A percentile compares a stretch with the other conserved stretches of the same genome.
Evolutionary conservation across 768 basidiomycete genomes (phyloP).

Genomic region (Sarcodon aspratus): DNA sequence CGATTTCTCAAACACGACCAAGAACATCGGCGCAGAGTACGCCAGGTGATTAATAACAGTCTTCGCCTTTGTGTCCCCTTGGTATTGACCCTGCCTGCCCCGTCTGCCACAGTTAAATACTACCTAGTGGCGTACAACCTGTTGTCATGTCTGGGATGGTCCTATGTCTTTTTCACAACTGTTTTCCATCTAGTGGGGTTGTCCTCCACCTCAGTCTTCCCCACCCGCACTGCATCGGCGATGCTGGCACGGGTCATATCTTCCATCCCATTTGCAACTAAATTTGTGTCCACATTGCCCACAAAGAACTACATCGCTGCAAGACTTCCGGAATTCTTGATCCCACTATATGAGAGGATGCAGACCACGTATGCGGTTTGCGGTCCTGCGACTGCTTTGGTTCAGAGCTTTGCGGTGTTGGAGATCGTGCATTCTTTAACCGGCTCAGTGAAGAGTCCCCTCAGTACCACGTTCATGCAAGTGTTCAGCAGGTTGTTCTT

Average conservation of each 20-base stretch:
- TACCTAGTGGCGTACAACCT: conserved; percentile 79
- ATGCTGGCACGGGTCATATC: conserved; percentile 1
- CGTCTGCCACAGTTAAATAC: conserved; percentile 14
- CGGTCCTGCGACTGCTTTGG: conserved; percentile 49
- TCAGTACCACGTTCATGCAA: conserved; percentile 67
- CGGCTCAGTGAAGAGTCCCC: conserved; percentile 70
- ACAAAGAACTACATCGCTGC: no score
- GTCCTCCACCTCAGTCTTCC: conserved; percentile 4
- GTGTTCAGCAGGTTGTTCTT: conserved; percentile 73
- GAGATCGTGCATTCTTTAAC: conserved; percentile 76
- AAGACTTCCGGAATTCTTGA: no score
- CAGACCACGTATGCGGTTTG: conserved; percentile 50
- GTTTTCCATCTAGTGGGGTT: conserved; percentile 30
- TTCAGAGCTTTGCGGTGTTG: conserved; percentile 76
- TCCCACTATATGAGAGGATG: conserved; percentile 31
- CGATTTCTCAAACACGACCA: no score
- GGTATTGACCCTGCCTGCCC: no score
- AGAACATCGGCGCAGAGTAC: no score
- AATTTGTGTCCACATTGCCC: no score
- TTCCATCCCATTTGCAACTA: neutral
- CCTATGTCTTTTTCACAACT: conserved; percentile 49
- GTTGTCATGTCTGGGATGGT: conserved; percentile 67
- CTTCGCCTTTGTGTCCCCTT: no score
- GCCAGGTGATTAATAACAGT: no score
- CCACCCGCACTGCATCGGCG: conserved; percentile 3